These are phyloP conservation scores for Clavispora carvajalis DNA, from an alignment of 805 yeast species.

Conservation along the genomic window DNA sequence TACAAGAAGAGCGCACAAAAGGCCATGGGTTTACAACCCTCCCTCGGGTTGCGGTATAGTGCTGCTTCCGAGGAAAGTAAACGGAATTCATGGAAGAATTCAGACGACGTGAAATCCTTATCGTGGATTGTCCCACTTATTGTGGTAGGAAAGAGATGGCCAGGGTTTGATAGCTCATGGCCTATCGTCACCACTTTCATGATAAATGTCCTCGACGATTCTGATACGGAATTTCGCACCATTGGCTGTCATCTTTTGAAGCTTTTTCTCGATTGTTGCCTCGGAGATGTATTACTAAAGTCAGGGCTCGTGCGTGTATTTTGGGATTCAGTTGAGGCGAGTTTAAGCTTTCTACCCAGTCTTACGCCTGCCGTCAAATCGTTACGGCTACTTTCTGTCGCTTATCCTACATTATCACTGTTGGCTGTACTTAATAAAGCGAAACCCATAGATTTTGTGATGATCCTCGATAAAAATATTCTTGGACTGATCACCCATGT, in stretches of 20 bases:
- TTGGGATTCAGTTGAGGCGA: conserved; percentile 18
- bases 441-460: conserved; percentile 13
- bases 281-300: conserved; percentile 9
- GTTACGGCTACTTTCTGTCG: conserved; percentile 13
- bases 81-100: conserved; percentile 24
- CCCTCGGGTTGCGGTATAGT: conserved; percentile 11
- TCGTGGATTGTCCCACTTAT: conserved; percentile 25
- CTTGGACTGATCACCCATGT: conserved; percentile 23
- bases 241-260: conserved; percentile 21
- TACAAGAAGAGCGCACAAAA: background rate
- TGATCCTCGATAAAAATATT: conserved; percentile 20
- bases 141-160: conserved; percentile 1
- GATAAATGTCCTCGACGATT: conserved; percentile 31
- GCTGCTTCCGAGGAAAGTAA: conserved; percentile 17
- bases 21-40: conserved; percentile 11
- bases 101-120: conserved; percentile 18
- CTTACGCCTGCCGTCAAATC: conserved; percentile 22
- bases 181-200: conserved; percentile 26
- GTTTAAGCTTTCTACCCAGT: conserved; percentile 24
- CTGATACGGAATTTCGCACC: conserved; percentile 22
- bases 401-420: conserved; percentile 18
- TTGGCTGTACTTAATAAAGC: conserved; percentile 7
- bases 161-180: conserved; percentile 16
- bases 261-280: conserved; percentile 8
- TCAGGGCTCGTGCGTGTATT: conserved; percentile 27